phyloP scores from a whole-genome alignment of 192 early-diverging fungal species.

The Oehlia diaphana region DNA sequence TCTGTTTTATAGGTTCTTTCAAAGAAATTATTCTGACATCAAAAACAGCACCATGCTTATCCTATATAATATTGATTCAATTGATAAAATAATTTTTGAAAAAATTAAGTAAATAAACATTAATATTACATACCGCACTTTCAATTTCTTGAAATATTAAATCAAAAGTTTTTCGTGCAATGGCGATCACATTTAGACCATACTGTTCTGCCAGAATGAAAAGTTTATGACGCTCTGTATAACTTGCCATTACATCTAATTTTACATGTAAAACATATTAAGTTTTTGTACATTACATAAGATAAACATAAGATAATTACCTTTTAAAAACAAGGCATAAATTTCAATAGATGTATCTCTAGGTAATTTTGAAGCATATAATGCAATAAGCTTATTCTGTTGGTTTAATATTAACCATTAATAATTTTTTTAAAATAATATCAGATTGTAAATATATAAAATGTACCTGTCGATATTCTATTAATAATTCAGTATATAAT shows the following conservation, averaged over 20 bases:
- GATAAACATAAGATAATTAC: background rate
- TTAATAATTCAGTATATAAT: constrained; percentile 1
- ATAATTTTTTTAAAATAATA: background rate
- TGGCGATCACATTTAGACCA: background rate
- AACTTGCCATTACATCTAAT: background rate
- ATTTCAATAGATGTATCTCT: constrained; percentile 18
- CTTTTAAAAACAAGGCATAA: constrained; percentile 9
- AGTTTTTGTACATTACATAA: too few relatives aligned
- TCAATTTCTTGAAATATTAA: constrained; percentile 20
- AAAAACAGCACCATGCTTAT: background rate
- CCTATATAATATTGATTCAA: background rate
- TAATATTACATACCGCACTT: background rate
- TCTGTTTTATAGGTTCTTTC: background rate
- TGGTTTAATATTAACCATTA: background rate
- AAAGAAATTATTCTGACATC: background rate
- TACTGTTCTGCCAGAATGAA: background rate
- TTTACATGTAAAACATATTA: background rate
- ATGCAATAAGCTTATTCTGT: constrained; percentile 2
- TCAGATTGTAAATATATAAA: background rate
- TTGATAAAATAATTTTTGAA: background rate
- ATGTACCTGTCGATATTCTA: background rate
- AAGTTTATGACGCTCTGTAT: background rate
- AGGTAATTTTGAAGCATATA: constrained; percentile 25
- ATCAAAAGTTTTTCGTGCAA: constrained; percentile 6
- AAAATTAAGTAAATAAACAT: background rate